Percentiles rank a stretch among this genome's conserved stretches.
phyloP scores from a whole-genome alignment of 805 yeast genomes.

The Saccharomycopsis schoenii region DNA sequence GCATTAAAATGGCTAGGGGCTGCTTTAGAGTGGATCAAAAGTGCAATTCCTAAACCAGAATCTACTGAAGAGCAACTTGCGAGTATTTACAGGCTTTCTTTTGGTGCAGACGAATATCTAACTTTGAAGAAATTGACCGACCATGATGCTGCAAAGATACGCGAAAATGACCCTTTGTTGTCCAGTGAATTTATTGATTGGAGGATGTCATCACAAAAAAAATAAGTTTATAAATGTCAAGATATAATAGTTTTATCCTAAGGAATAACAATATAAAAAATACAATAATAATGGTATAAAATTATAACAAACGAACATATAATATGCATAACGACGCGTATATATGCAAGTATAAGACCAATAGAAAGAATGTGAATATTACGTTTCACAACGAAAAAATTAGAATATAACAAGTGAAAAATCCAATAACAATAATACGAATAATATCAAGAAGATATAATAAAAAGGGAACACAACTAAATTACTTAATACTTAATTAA shows the following conservation, averaged over 20 bases:
- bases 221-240: constrained; percentile 9
- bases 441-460: too few species aligned
- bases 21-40: constrained; percentile 65
- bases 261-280: too few species aligned
- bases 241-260: too few species aligned
- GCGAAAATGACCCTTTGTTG: constrained; percentile 33
- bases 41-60: constrained; percentile 40
- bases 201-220: constrained; percentile 29
- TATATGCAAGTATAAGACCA: too few species aligned
- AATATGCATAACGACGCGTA: too few species aligned
- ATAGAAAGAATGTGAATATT: too few species aligned
- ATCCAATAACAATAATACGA: too few species aligned
- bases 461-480: too few species aligned
- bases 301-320: too few species aligned
- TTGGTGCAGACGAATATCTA: constrained; percentile 40
- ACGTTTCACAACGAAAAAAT: too few species aligned
- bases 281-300: neutral
- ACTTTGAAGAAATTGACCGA: constrained; percentile 38
- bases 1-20: constrained; percentile 84
- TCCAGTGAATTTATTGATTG: constrained; percentile 43
- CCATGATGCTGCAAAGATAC: constrained; percentile 28
- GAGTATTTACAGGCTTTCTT: constrained; percentile 45
- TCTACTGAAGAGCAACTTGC: constrained; percentile 25
- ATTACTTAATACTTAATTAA: too few species aligned
- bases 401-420: too few species aligned